Evolutionary conservation across 768 basidiomycete genomes (phyloP).

Genomic region (Cystobasidium onofrii): DNA sequence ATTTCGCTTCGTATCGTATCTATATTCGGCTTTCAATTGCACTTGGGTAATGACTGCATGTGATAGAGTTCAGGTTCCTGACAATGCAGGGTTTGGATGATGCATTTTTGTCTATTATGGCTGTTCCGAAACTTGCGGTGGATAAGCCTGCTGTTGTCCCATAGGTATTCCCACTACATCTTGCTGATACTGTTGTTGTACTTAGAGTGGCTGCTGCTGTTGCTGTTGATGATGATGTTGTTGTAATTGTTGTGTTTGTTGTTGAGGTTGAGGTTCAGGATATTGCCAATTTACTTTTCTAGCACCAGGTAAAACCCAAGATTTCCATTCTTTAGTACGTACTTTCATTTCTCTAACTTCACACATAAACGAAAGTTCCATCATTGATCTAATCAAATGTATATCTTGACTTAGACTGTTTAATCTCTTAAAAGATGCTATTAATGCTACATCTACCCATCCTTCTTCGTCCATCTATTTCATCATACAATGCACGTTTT

Average conservation of each 20-base stretch:
- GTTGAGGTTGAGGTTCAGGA: background rate
- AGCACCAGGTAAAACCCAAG: constrained; percentile 30
- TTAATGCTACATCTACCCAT: constrained; percentile 71
- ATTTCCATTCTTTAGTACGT: constrained; percentile 46
- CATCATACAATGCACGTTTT: no score
- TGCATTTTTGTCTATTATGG: background rate
- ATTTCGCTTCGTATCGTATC: no score
- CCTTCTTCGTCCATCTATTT: constrained; percentile 77
- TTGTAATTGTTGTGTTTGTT: background rate
- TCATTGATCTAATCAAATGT: constrained; percentile 60
- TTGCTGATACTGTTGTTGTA: background rate
- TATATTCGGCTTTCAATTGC: no score
- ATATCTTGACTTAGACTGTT: constrained; percentile 55
- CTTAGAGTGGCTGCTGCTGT: background rate
- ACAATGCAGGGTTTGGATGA: no score
- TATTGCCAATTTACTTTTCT: constrained; percentile 10
- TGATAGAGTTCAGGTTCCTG: no score
- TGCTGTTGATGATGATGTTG: background rate
- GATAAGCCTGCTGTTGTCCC: no score
- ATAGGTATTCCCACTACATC: background rate
- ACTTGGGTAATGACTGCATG: no score
- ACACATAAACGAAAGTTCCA: constrained; percentile 59
- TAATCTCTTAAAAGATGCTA: constrained; percentile 83
- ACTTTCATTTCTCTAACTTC: constrained; percentile 59
- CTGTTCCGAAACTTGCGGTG: background rate